Base-by-base conservation (phyloP, 768 basidiomycete species). In the Naematelia encephala region DNA sequence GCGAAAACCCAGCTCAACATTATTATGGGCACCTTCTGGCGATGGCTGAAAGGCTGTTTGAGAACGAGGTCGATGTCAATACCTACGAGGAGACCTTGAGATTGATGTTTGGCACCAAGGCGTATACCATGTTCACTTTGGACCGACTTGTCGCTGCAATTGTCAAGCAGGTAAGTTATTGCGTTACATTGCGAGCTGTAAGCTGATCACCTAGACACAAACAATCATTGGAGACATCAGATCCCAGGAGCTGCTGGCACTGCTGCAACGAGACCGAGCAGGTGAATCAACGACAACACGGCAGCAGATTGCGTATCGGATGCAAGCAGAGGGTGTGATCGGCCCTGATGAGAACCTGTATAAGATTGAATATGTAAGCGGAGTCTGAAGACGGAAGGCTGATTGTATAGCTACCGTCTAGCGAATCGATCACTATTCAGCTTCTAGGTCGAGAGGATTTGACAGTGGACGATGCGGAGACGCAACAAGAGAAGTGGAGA, bases 51-150 rank as follows among this genome's bases (percentile, higher is more conserved):
- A 90, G 89, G 81, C 77, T 94, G 43, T 97, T 98, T 73, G 91
- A 91, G 68, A 87, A 84, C 62, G 93, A 98, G 72, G 82, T 98
- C 60, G 96, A 98, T 76, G 89, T 87, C 72, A 79, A 83, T n/a
- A 85, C 86, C 21, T 98, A 92, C 69, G 94, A 98, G 76, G 96
- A 98, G 75, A 90, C 91, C 70, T 85, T 97, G 85, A 81, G 96
- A 63, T 90, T 90, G 84, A 76, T 76, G 75, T 78, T 81, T 66
- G 73, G 68, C 14, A 73, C 65, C 64, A 80, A 93, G 86, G 92
- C 91, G 3, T 97, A 91, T 79, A 83, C 86, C 54, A 78, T 94
- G 64, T 98, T 94, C 78, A 97, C 96, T 1, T 75, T 99, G 69
- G 96, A 99, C 81, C 91, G 93, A 78, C 79, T 96, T 47, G 86